Percentiles rank a stretch among this genome's conserved stretches.
phyloP scores from a whole-genome alignment of 2,329 filamentous ascomycete species.

The Lomentospora prolificans region DNA sequence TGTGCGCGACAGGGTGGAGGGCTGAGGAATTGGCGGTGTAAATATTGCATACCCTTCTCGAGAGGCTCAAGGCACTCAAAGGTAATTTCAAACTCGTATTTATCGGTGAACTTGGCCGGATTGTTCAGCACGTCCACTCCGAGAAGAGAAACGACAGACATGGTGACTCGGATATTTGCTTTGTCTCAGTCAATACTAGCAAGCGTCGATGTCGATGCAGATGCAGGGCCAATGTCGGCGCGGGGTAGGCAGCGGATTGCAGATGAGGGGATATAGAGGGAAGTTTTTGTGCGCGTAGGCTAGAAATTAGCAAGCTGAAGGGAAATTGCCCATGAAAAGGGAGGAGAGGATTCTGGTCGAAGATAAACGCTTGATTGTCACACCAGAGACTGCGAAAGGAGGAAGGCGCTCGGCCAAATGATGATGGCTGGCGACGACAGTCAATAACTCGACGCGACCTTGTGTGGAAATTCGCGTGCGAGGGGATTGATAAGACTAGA shows the following conservation, averaged over 20 bases:
- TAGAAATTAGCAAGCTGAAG: neutral
- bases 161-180: constrained; percentile 25
- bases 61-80: constrained; percentile 95
- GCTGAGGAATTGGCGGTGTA: neutral
- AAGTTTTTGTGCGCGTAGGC: neutral
- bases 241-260: neutral
- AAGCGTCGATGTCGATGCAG: neutral
- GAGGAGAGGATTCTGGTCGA: too few relatives aligned
- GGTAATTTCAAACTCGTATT: constrained; percentile 96
- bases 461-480: constrained; percentile 6
- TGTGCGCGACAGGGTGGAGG: neutral
- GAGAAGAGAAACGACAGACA: constrained; percentile 94
- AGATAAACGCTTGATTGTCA: neutral
- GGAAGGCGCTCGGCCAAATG: neutral
- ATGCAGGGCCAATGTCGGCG: neutral
- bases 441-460: constrained; percentile 6
- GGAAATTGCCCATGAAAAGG: too few relatives aligned
- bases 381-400: neutral
- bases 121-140: constrained; percentile 97
- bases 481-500: neutral
- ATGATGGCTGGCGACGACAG: neutral
- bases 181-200: neutral
- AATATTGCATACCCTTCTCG: constrained; percentile 61
- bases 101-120: constrained; percentile 83
- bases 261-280: neutral